phyloP scores from a whole-genome alignment of 1,139 yeast genomes.

The Sugiyamaella sp. region DNA sequence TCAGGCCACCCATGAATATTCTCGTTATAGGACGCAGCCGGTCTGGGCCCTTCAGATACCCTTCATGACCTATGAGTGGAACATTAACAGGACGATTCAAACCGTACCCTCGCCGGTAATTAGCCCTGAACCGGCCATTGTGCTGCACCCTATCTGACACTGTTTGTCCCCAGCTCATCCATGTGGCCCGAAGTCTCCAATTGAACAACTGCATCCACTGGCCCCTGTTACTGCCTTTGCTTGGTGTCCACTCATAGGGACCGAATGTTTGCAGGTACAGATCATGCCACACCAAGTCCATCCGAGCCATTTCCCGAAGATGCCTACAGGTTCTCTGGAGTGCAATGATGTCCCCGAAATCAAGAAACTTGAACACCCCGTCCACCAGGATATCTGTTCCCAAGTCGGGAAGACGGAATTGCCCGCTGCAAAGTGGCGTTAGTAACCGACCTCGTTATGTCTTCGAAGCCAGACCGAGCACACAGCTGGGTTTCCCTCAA shows the following conservation, averaged over 20 bases:
- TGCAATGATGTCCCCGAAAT: constrained; percentile 31
- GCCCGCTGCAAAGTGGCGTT: not conserved
- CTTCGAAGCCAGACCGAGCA: no score
- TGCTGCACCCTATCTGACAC: constrained; percentile 28
- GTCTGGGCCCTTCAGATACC: no score
- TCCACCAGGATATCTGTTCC: constrained; percentile 40
- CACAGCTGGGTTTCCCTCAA: no score
- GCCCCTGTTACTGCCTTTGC: constrained; percentile 2
- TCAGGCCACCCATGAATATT: constrained; percentile 7
- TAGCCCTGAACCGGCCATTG: no score
- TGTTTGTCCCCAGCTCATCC: constrained; percentile 64
- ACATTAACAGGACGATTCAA: no score
- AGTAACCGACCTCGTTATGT: no score
- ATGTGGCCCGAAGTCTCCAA: constrained; percentile 48
- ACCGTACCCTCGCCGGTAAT: no score
- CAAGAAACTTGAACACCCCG: constrained; percentile 35
- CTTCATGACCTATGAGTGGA: no score
- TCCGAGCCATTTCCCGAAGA: constrained; percentile 28
- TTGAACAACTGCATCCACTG: constrained; percentile 58
- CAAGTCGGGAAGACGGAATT: constrained; percentile 20
- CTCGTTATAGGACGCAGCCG: constrained; percentile 4
- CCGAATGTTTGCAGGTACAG: constrained; percentile 36
- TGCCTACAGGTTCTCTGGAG: constrained; percentile 30
- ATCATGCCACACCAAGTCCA: constrained; percentile 40
- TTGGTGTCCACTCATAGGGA: constrained; percentile 7